phyloP scores from a whole-genome alignment of 306 rosid genomes.

The Corylus avellana region DNA sequence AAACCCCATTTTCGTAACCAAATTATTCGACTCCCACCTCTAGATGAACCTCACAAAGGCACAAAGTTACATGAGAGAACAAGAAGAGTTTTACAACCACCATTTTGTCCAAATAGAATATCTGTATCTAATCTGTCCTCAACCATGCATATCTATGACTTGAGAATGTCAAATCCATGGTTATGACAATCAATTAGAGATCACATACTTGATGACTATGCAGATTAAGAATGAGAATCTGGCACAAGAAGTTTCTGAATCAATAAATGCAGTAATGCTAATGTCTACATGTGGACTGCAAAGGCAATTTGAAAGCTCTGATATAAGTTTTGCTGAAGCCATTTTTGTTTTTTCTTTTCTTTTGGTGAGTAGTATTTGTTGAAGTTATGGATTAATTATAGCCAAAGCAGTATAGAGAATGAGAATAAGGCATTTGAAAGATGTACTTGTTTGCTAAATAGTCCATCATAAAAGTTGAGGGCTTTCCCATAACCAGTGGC shows the following conservation, averaged over 20 bases:
- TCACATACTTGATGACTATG: neutral
- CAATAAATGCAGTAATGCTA: neutral
- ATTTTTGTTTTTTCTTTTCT: neutral
- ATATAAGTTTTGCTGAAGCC: neutral
- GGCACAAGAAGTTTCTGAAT: neutral
- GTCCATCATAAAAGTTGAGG: conserved; percentile 99
- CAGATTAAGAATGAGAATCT: neutral
- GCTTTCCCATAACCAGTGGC: conserved; percentile 95
- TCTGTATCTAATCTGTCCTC: conserved; percentile 98
- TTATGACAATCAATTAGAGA: conserved; percentile 18
- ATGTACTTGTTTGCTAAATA: conserved; percentile 73
- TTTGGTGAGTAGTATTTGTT: neutral
- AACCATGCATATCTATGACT: conserved; percentile 96
- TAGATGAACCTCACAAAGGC: neutral
- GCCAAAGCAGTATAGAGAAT: conserved; percentile 8
- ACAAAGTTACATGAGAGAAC: conserved; percentile 65
- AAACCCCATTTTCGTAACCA: no score
- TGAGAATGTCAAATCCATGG: conserved; percentile 79
- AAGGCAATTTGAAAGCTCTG: neutral
- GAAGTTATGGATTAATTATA: neutral
- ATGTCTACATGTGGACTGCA: neutral
- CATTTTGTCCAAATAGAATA: conserved; percentile 94
- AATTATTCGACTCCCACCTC: no score
- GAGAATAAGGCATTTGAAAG: conserved; percentile 22
- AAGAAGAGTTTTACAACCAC: conserved; percentile 96